Conservation (phyloP, 441 rosid species). For the Brassica balearica region DNA sequence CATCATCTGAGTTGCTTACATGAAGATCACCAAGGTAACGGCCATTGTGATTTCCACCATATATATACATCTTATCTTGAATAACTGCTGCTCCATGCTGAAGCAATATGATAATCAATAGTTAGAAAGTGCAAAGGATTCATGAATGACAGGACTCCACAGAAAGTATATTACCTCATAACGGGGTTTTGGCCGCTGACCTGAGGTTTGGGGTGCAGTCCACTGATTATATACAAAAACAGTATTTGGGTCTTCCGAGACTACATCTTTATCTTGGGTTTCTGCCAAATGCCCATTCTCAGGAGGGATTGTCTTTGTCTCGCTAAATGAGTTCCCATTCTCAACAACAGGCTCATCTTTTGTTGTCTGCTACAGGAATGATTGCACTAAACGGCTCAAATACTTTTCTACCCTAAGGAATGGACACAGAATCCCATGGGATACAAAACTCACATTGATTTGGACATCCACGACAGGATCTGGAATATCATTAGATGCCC, state of each 20-base stretch:
- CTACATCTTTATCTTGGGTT: constrained; percentile 88
- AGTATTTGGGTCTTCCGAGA: constrained; percentile 77
- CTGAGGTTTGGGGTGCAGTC: constrained; percentile 78
- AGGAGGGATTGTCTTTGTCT: constrained; percentile 68
- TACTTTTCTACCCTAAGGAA: no score
- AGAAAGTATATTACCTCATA: constrained; percentile 64
- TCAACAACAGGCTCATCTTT: constrained; percentile 63
- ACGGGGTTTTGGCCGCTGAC: constrained; percentile 88
- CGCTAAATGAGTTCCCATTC: constrained; percentile 69
- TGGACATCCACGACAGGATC: constrained; percentile 66
- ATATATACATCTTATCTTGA: constrained; percentile 93
- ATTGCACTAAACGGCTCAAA: constrained; percentile 33
- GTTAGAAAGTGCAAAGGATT: constrained; percentile 40
- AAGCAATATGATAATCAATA: constrained; percentile 32
- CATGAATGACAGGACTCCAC: constrained; percentile 22
- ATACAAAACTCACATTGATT: constrained; percentile 53
- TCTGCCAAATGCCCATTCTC: constrained; percentile 73
- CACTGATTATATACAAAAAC: constrained; percentile 88
- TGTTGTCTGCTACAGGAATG: constrained; percentile 53
- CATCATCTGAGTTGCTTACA: constrained; percentile 59
- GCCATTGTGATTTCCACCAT: constrained; percentile 99
- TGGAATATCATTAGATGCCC: constrained; percentile 69
- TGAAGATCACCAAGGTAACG: constrained; percentile 95
- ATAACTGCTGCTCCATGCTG: constrained; percentile 97
- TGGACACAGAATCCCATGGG: background rate